phyloP scores from a whole-genome alignment of 208 protist species.

The Leishmania mexicana region DNA sequence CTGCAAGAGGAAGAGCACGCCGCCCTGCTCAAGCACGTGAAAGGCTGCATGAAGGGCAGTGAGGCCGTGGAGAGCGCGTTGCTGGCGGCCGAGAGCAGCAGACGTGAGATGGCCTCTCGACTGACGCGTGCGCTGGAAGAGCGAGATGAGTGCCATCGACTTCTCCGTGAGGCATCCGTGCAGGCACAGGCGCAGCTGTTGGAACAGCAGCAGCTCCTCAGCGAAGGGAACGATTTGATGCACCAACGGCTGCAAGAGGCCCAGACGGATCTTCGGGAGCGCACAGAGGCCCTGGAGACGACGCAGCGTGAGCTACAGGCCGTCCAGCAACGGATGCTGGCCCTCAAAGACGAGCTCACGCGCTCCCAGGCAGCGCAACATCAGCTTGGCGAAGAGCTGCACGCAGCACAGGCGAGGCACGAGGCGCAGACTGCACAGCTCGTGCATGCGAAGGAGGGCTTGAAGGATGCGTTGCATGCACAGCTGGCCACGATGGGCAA shows the following conservation, averaged over 20 bases:
- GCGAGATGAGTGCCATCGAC: slow-evolving; percentile 21
- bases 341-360: neutral
- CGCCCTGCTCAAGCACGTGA: slow-evolving; percentile 34
- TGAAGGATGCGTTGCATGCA: slow-evolving; percentile 30
- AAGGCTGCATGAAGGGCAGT: slow-evolving; percentile 46
- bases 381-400: slow-evolving; percentile 47
- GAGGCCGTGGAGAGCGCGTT: slow-evolving; percentile 47
- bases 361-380: slow-evolving; percentile 13
- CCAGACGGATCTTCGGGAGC: slow-evolving; percentile 8
- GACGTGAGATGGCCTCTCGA: slow-evolving; percentile 25
- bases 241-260: slow-evolving; percentile 15
- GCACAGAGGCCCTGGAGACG: slow-evolving; percentile 13
- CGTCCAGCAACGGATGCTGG: neutral
- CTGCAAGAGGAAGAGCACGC: slow-evolving; percentile 27
- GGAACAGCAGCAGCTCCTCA: slow-evolving; percentile 65
- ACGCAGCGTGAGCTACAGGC: slow-evolving; percentile 28
- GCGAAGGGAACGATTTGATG: slow-evolving; percentile 18
- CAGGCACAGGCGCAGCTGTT: slow-evolving; percentile 44
- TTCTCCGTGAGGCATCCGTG: slow-evolving; percentile 27
- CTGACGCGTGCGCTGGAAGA: slow-evolving; percentile 28
- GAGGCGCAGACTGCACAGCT: slow-evolving; percentile 15
- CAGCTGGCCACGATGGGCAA: slow-evolving; percentile 18
- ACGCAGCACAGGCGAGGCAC: neutral
- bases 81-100: slow-evolving; percentile 27
- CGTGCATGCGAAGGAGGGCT: slow-evolving; percentile 25